Evolutionary conservation across 352 stramenopile species (phyloP), one percentile per base, ranked within the genome.

Genomic region (Globisporangium uncinulatum): DNA sequence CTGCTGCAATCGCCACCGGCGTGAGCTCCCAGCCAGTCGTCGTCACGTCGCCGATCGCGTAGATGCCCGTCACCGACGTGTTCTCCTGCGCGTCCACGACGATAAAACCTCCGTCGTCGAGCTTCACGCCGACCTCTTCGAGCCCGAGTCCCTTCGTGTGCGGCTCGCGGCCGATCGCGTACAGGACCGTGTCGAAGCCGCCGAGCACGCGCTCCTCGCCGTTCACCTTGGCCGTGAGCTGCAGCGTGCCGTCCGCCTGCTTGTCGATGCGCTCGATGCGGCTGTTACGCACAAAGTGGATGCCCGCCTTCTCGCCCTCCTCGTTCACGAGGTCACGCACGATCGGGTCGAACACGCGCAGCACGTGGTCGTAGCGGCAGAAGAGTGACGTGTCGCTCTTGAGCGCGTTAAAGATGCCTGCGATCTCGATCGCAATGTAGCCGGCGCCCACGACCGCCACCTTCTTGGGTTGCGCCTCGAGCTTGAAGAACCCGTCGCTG

Each of bases 401-500:
- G 4, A 99, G 69, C n/a, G 68, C 80, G 54, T 97, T 87, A 20
- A 99, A 82, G 17, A 99, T 91, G 43, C 96, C 93, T 4, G 96
- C 96, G 17, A 99, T 69, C 77, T 99, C 97, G 6, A 99, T 93
- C 21, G 94, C 97, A 70, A 99, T 99, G 79, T 99, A 99, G 17
- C 97, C 97, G 6, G 92, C 97, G 49, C 97, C 97, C 7, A 99
- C 83, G 9, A 99, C 94, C 1, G 97, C 93, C 14, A 97, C 94
- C 56, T 96, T 97, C 49, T 90, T 79, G 0, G 97, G 97, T 62
- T 92, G 68, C 21, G 73, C 62, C 62, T 98, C 83, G 37, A 99
- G 71, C 43, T 98, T 86, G 71, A 99, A 99, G 76, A 99, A 99
- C 2, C 87, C 95, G 75, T 99, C 94, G 36, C 77, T 97, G 34